These are phyloP conservation scores for Knufia petricola DNA, from an alignment of 2,329 filamentous ascomycete genomes.

Conservation along the genomic window DNA sequence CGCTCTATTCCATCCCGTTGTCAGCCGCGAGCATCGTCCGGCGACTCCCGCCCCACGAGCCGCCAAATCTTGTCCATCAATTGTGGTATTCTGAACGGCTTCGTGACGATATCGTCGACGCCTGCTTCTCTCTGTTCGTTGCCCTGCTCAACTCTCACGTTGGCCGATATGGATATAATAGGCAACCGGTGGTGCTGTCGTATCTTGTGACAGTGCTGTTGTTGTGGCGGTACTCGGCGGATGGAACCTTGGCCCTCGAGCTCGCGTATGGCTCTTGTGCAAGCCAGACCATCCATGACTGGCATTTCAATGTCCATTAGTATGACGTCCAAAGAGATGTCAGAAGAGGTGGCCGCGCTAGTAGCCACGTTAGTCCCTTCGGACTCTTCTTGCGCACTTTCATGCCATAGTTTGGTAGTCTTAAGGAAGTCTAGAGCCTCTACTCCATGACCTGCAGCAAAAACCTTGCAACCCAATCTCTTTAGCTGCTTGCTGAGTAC, in stretches of 20 bases:
- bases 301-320: conserved; percentile 78
- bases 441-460: conserved; percentile 2
- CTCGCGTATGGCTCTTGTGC: conserved; percentile 57
- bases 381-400: background rate
- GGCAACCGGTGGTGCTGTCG: conserved; percentile 13
- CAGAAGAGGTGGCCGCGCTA: background rate
- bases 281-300: conserved; percentile 69
- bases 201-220: too few relatives aligned
- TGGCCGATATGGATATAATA: conserved; percentile 48
- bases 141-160: conserved; percentile 64
- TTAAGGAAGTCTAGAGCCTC: too few relatives aligned
- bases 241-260: conserved; percentile 40
- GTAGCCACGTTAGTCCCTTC: background rate
- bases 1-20: too few relatives aligned
- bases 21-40: too few relatives aligned
- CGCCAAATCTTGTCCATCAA: conserved; percentile 1
- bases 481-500: conserved; percentile 21
- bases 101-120: conserved; percentile 33
- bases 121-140: conserved; percentile 60
- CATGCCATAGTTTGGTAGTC: background rate
- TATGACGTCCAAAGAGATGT: conserved; percentile 31
- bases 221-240: too few relatives aligned
- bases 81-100: conserved; percentile 7
- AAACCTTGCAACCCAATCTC: conserved; percentile 3
- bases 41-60: background rate